Conservation (phyloP, 176 grass and related monocot genomes). For the Thinopyrum elongatum region DNA sequence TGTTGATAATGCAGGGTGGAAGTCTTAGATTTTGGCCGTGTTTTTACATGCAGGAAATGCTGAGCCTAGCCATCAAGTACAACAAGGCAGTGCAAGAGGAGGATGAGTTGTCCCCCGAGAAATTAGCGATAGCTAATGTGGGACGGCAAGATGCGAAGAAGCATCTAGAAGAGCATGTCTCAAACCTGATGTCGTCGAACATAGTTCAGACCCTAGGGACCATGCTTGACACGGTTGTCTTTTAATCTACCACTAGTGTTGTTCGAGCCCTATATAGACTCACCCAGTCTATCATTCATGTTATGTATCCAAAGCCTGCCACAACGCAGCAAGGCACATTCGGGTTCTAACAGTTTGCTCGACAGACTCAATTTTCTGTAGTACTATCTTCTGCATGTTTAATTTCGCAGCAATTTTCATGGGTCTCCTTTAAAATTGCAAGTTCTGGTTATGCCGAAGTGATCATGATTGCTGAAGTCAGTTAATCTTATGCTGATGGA, state of each 20-base stretch:
- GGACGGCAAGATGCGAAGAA: constrained; percentile 96
- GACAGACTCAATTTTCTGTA: neutral
- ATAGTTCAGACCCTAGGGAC: constrained; percentile 96
- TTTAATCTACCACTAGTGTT: constrained; percentile 41
- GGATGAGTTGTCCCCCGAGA: constrained; percentile 93
- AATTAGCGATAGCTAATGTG: constrained; percentile 94
- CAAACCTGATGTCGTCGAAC: constrained; percentile 97
- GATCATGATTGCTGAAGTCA: too few species aligned
- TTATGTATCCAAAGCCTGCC: neutral
- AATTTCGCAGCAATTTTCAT: neutral
- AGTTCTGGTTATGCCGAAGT: neutral
- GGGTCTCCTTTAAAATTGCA: neutral
- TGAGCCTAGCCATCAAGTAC: constrained; percentile 91
- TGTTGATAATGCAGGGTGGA: neutral
- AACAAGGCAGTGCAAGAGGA: constrained; percentile 99
- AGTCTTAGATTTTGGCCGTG: neutral
- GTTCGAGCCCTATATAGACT: neutral
- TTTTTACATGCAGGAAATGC: constrained; percentile 75
- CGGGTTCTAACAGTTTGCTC: constrained; percentile 6
- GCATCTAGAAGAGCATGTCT: constrained; percentile 97
- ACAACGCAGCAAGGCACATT: neutral
- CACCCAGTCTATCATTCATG: neutral
- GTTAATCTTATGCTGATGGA: too few species aligned
- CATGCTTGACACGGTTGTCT: constrained; percentile 95
- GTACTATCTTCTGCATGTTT: neutral